phyloP scores from a whole-genome alignment of 257 asterid genomes.

The Primulina eburnea region DNA sequence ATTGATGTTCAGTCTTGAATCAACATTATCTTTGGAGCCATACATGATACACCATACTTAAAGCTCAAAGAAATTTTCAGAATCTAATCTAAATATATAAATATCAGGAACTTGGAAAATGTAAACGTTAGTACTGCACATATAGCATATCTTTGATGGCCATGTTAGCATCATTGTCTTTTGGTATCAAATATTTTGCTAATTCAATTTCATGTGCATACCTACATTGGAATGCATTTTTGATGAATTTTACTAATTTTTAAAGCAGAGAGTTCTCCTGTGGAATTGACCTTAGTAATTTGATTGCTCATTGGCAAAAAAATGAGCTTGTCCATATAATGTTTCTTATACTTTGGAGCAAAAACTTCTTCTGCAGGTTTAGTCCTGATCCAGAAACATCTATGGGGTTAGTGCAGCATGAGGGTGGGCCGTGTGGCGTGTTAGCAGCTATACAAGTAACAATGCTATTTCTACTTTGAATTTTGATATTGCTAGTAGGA shows the following conservation, averaged over 20 bases:
- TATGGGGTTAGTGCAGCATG: constrained; percentile 98
- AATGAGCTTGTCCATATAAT: constrained; percentile 13
- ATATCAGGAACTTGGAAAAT: not conserved
- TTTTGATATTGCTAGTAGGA: constrained; percentile 19
- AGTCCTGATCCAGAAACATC: constrained; percentile 92
- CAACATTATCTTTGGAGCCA: not conserved
- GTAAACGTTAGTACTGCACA: not conserved
- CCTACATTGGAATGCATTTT: not conserved
- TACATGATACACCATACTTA: not conserved
- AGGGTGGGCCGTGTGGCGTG: constrained; percentile 99
- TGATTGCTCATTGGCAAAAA: not conserved
- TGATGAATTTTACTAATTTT: constrained; percentile 13
- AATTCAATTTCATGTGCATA: constrained; percentile 8
- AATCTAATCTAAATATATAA: not conserved
- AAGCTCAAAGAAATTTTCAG: not conserved
- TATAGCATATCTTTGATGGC: not conserved
- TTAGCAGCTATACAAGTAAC: constrained; percentile 94
- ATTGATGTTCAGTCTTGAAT: not conserved
- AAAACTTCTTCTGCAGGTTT: constrained; percentile 50
- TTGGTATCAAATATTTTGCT: not conserved
- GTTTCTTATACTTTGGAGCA: constrained; percentile 25
- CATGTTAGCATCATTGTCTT: not conserved
- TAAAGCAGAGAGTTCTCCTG: constrained; percentile 11
- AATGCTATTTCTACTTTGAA: constrained; percentile 29
- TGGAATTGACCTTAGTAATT: constrained; percentile 7